Evolutionary conservation across 768 basidiomycete genomes (phyloP).

Genomic region (Boletus edulis): DNA sequence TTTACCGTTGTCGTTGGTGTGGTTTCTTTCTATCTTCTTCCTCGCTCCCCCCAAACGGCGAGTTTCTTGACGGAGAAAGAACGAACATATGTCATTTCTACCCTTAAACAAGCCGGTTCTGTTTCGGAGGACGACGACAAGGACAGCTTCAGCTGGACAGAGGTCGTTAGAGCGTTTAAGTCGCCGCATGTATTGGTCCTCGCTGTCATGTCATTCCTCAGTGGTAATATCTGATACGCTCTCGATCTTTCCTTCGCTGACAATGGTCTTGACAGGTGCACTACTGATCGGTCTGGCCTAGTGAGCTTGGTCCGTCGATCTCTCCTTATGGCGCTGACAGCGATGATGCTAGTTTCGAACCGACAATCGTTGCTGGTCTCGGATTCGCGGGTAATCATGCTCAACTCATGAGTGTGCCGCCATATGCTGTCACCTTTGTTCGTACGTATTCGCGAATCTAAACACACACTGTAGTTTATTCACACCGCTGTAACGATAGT

Average conservation of each 20-base stretch:
- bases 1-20: constrained; percentile 62
- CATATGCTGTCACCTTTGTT: neutral
- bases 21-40: constrained; percentile 47
- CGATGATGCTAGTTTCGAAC: constrained; percentile 53
- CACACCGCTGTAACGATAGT: constrained; percentile 22
- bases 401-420: constrained; percentile 60
- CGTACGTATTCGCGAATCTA: constrained; percentile 38
- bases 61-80: constrained; percentile 52
- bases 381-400: constrained; percentile 53
- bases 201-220: constrained; percentile 49
- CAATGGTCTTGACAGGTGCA: constrained; percentile 11
- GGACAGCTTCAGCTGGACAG: constrained; percentile 55
- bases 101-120: constrained; percentile 25
- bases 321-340: constrained; percentile 33
- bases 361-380: constrained; percentile 58
- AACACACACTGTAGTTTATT: neutral
- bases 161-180: constrained; percentile 48
- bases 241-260: neutral
- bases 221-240: constrained; percentile 32
- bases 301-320: constrained; percentile 17
- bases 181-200: constrained; percentile 57
- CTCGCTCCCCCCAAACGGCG: constrained; percentile 42
- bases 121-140: constrained; percentile 39
- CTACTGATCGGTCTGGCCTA: constrained; percentile 16
- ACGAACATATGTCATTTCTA: constrained; percentile 41